Conservation (phyloP, 1,139 yeast species). For the Hansenula sp. region DNA sequence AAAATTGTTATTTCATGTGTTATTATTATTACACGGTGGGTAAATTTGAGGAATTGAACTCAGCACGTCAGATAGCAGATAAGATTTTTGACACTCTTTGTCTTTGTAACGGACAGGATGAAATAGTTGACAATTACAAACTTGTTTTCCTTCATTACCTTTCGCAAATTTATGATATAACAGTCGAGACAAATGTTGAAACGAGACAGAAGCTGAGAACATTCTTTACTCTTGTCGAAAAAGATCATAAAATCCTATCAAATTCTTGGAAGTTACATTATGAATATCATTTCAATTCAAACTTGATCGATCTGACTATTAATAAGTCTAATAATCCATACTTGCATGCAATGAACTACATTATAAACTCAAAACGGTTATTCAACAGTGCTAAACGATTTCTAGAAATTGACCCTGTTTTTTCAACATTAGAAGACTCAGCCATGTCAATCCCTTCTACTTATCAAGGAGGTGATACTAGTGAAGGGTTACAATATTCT, state of each 20-base stretch:
- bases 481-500: conserved; percentile 6
- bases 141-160: conserved; percentile 17
- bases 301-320: conserved; percentile 12
- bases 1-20: conserved; percentile 22
- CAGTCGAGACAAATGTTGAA: conserved; percentile 15
- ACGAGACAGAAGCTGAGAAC: conserved; percentile 19
- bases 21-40: conserved; percentile 22
- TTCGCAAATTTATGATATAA: conserved; percentile 16
- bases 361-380: conserved; percentile 25
- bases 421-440: conserved; percentile 43
- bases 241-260: conserved; percentile 19
- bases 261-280: conserved; percentile 27
- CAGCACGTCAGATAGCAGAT: conserved; percentile 11
- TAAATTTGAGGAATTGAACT: conserved; percentile 5
- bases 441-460: conserved; percentile 42
- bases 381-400: conserved; percentile 24
- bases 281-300: conserved; percentile 17
- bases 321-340: conserved; percentile 17
- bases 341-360: conserved; percentile 20
- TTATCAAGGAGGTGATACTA: conserved; percentile 4
- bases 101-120: conserved; percentile 21
- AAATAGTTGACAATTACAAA: conserved; percentile 22
- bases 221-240: conserved; percentile 22
- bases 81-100: conserved; percentile 16
- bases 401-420: conserved; percentile 38